Evolutionary conservation across 306 rosid species (phyloP), one percentile per base, ranked within the genome.

Genomic region (Luffa aegyptiaca): DNA sequence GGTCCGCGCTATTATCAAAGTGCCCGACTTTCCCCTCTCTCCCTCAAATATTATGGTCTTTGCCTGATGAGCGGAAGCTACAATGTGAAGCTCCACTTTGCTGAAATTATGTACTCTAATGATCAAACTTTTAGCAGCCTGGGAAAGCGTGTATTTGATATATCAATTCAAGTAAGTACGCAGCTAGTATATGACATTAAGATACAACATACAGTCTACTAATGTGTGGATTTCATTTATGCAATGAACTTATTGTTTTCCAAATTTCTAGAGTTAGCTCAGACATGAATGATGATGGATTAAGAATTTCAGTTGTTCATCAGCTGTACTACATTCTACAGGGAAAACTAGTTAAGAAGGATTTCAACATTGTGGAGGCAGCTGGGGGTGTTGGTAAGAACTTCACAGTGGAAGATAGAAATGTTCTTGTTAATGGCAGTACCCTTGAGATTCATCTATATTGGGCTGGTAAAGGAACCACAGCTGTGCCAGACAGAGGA

Each of bases 401-500:
- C 77, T 83, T 82, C 82, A 63, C 72, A 13, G 20, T 0, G 81
- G 89, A 82, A 78, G 85, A 79, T 63, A 78, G 80, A 69, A 46
- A 84, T 84, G 88, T 93, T 63, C 48, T 21, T 77, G 90, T 93
- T 37, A 65, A 79, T 52, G 88, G 87, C n/a, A 84, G 83, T 52
- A 90, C 96, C 74, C 82, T 91, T 73, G 94, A 91, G 84, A 88
- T 93, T 69, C 89, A 89, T 82, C 83, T 93, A 78, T 85, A 89
- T 82, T 93, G 93, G 93, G 91, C 85, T 48, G 96, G 97, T 71
- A 91, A 93, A 90, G 94, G 97, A 83, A 90, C 96, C 51, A 86
- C 85, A 65, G 82, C 89, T 12, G 77, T 93, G 83, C 97, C 96
- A 33, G 42, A 45, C 13, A 87, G 89, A 85, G 89, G 96, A 78